These are phyloP conservation scores for Ascochyta clinopodiicola DNA, from an alignment of 2,329 filamentous ascomycete genomes.

Conservation along the genomic window DNA sequence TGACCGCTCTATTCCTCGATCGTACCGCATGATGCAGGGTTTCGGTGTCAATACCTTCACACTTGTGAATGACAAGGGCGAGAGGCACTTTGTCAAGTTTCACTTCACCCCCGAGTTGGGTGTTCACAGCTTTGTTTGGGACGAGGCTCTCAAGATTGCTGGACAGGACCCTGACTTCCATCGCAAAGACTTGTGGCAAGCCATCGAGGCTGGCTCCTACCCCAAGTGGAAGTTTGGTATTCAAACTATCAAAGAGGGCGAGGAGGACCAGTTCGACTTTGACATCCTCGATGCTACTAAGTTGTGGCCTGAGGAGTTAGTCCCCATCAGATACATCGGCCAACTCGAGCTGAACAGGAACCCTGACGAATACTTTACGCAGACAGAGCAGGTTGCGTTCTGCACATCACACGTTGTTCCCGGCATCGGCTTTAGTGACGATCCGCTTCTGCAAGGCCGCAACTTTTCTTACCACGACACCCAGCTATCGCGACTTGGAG, in stretches of 20 bases:
- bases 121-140: constrained; percentile 78
- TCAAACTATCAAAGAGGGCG: constrained; percentile 75
- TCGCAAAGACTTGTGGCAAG: constrained; percentile 75
- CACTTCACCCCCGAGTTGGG: constrained; percentile 77
- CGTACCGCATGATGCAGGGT: constrained; percentile 84
- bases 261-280: constrained; percentile 80
- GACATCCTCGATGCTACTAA: constrained; percentile 87
- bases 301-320: constrained; percentile 79
- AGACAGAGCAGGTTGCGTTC: constrained; percentile 84
- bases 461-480: constrained; percentile 74
- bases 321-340: constrained; percentile 79
- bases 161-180: constrained; percentile 77
- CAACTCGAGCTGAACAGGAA: constrained; percentile 81
- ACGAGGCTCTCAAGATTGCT: constrained; percentile 75
- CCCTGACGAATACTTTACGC: constrained; percentile 79
- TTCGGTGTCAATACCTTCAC: constrained; percentile 84
- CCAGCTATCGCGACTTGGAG: constrained; percentile 72
- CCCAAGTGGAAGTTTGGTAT: constrained; percentile 84
- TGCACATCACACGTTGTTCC: constrained; percentile 81
- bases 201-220: constrained; percentile 73
- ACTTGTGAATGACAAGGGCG: constrained; percentile 70
- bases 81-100: constrained; percentile 79
- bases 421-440: constrained; percentile 78
- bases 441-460: constrained; percentile 75
- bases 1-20: constrained; percentile 74